Evolutionary conservation across 768 basidiomycete genomes (phyloP).

Genomic region (Dendrothele bispora): DNA sequence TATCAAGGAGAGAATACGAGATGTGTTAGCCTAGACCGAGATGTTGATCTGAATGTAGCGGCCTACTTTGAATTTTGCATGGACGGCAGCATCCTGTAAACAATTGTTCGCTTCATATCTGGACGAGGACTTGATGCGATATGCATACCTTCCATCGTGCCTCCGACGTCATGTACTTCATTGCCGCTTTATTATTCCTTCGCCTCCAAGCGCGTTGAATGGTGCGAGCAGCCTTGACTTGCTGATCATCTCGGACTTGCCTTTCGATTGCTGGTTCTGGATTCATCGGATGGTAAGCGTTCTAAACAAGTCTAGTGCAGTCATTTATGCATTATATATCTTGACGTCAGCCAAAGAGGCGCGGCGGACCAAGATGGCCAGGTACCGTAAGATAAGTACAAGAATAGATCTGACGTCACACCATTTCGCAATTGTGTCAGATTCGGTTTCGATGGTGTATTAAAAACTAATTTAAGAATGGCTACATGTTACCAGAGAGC

Average conservation of each 20-base stretch:
- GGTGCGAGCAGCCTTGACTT: slow-evolving; percentile 9
- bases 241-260: slow-evolving; percentile 3
- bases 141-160: slow-evolving; percentile 7
- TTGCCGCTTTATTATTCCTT: slow-evolving; percentile 1
- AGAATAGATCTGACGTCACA: not conserved
- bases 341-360: no score
- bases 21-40: not conserved
- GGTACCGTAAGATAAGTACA: no score
- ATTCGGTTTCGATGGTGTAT: no score
- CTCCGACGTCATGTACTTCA: slow-evolving; percentile 8
- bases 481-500: slow-evolving; percentile 17
- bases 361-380: no score
- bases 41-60: not conserved
- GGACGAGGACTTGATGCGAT: not conserved
- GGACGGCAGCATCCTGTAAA: slow-evolving; percentile 30
- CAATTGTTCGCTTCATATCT: not conserved
- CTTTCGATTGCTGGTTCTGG: no score
- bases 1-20: not conserved
- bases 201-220: slow-evolving; percentile 25
- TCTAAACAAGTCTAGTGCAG: no score
- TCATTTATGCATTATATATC: no score
- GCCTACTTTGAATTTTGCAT: slow-evolving; percentile 38
- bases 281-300: no score
- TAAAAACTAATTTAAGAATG: slow-evolving; percentile 17
- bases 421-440: no score